A percentile compares a stretch with the other conserved stretches of the same genome.
phyloP scores from a whole-genome alignment of 306 rosid genomes.

The Casuarina glauca region DNA sequence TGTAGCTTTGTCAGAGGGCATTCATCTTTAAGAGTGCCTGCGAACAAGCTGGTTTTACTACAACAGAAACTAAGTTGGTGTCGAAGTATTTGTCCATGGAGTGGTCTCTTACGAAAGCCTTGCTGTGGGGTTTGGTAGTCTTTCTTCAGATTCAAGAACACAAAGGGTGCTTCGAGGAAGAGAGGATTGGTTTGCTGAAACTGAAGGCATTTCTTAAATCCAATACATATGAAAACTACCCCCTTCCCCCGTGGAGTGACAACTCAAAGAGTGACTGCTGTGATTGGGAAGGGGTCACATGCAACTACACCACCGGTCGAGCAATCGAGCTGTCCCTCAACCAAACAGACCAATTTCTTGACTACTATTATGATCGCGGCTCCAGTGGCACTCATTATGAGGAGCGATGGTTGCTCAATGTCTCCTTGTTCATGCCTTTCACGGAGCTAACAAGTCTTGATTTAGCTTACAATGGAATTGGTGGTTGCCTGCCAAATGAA shows the following conservation, averaged over 20 bases:
- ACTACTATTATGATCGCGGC: too few species aligned
- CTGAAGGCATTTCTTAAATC: background rate
- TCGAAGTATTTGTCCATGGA: too few species aligned
- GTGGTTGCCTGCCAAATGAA: background rate
- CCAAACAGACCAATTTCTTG: too few species aligned
- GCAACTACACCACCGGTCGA: background rate
- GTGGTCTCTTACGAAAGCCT: too few species aligned
- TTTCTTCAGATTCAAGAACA: too few species aligned
- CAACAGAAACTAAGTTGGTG: too few species aligned
- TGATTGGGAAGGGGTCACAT: background rate
- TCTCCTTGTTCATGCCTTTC: background rate
- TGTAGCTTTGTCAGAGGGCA: too few species aligned
- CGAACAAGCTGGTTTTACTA: too few species aligned
- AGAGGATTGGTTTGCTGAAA: background rate
- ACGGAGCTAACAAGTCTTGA: background rate
- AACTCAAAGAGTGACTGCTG: background rate
- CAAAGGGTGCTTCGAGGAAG: background rate
- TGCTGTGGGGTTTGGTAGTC: too few species aligned
- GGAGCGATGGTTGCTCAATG: background rate
- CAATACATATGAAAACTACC: background rate
- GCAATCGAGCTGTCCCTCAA: background rate
- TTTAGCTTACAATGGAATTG: background rate
- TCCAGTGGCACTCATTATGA: too few species aligned
- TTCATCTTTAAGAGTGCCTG: too few species aligned
- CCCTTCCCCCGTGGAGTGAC: background rate